Evolutionary conservation across 2,329 filamentous ascomycete species (phyloP), one percentile per base, ranked within the genome.

Genomic region (Periglandula ipomoeae): DNA sequence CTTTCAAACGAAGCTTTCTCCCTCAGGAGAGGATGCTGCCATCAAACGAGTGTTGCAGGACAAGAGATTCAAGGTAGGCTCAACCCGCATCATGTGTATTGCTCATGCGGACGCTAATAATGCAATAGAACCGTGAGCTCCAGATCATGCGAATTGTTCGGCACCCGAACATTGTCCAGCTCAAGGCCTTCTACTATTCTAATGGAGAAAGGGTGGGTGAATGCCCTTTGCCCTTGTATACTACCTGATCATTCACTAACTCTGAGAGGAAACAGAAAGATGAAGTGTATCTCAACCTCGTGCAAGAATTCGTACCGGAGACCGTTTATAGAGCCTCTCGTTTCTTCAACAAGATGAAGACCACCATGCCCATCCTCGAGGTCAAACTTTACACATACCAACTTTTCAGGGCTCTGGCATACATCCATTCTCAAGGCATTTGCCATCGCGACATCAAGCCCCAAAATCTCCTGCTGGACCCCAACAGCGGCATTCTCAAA

Each of bases 301-400:
- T 98, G 46, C 89, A 97, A 68, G 93, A 98, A 68, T 98, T 89
- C 62, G 93, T 98, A 44, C 93, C 93, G 45, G 93, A 98, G 74
- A 98, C 93, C 11, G 93, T 98, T 46, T 98, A 98, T 70, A 85
- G 93, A 63, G 93, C 93, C 39, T 97, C 93, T 55, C 85, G 93
- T 62, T 97, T 96, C 74, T 98, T 98, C 79, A 97, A 94, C 79
- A 98, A 98, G 76, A 85, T 97, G 85, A 98, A 97, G 82, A 95
- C 90, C 6, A 96, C 91, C 47, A 98, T 98, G 93, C 93, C 93
- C 15, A 95, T 91, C 60, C 81, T 98, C 59, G 93, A 98, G 70
- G 89, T 97, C 66, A 98, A 98, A 77, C 85, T 98, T 54, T 98
- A 97, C 77, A 98, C 91, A 66, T 98, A 98, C 73, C 93, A 98